phyloP scores from a whole-genome alignment of 768 basidiomycete genomes.

The Rhodotorula graminis region DNA sequence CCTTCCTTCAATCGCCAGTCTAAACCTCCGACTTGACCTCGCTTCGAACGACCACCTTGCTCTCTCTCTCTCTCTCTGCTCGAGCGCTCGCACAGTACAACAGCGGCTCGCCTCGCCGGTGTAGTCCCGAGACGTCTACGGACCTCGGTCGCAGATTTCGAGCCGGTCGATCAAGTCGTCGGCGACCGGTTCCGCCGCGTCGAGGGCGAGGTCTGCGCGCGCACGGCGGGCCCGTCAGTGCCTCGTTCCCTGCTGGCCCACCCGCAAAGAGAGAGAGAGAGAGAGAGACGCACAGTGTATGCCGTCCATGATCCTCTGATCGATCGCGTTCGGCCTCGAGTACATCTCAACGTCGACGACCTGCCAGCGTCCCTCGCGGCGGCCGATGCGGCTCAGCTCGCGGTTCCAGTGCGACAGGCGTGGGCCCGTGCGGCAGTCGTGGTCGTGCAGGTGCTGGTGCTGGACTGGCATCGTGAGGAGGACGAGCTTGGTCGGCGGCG shows the following conservation, averaged over 20 bases:
- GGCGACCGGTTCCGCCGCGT: conserved; percentile 1
- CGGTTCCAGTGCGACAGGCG: conserved; percentile 12
- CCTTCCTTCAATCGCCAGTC: too few relatives aligned
- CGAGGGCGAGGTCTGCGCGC: not conserved
- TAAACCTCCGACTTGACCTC: too few relatives aligned
- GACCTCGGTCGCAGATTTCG: not conserved
- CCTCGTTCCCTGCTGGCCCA: too few relatives aligned
- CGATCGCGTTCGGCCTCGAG: conserved; percentile 14
- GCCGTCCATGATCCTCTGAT: conserved; percentile 16
- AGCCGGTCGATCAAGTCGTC: conserved; percentile 2
- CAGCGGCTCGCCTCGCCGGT: not conserved
- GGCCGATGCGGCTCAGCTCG: not conserved
- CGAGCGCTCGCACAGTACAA: not conserved
- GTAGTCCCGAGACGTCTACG: not conserved
- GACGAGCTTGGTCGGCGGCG: not conserved
- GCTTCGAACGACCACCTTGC: too few relatives aligned
- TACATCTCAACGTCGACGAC: conserved; percentile 16
- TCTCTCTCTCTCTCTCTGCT: too few relatives aligned
- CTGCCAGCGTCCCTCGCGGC: conserved; percentile 7
- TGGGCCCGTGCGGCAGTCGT: conserved; percentile 22
- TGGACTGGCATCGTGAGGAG: conserved; percentile 16
- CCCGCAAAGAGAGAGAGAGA: not conserved
- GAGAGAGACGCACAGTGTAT: conserved; percentile 15
- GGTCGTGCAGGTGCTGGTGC: conserved; percentile 5
- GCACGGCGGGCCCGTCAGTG: too few relatives aligned